Evolutionary conservation across 2,329 filamentous ascomycete species (phyloP).

Genomic region (Trichoderma citrinoviride): DNA sequence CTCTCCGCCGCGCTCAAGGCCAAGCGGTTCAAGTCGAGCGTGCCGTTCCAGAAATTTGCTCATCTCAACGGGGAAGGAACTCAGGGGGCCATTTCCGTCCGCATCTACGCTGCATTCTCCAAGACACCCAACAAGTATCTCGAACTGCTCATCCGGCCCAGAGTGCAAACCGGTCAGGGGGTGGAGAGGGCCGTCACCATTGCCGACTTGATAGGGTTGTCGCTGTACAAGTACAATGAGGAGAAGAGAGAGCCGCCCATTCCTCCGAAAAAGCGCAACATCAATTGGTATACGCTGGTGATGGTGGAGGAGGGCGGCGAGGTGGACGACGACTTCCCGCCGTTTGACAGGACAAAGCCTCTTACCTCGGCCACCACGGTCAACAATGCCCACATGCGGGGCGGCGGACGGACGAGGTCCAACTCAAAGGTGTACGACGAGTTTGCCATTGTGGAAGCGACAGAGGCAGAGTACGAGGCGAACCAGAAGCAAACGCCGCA

Average conservation of each 20-base stretch:
- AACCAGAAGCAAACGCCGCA: conserved; percentile 68
- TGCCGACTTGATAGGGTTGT: conserved; percentile 76
- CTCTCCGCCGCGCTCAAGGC: conserved; percentile 70
- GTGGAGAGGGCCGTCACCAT: conserved; percentile 64
- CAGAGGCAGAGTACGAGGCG: conserved; percentile 62
- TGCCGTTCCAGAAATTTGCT: conserved; percentile 75
- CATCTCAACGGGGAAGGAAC: conserved; percentile 76
- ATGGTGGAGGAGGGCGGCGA: conserved; percentile 85
- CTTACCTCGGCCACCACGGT: conserved; percentile 78
- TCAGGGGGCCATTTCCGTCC: conserved; percentile 70
- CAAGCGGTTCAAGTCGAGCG: conserved; percentile 64
- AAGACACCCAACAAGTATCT: conserved; percentile 61
- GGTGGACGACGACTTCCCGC: conserved; percentile 80
- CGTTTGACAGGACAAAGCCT: conserved; percentile 69
- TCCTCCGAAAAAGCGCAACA: conserved; percentile 63
- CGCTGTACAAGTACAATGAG: conserved; percentile 73
- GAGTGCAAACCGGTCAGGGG: conserved; percentile 65
- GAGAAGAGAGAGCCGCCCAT: conserved; percentile 70
- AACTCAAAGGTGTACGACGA: conserved; percentile 79
- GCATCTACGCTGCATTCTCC: conserved; percentile 74
- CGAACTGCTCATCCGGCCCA: conserved; percentile 69
- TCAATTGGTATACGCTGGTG: conserved; percentile 78
- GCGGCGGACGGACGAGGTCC: conserved; percentile 56
- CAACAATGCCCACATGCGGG: conserved; percentile 75
- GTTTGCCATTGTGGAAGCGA: conserved; percentile 74